Evolutionary conservation across 2,329 filamentous ascomycete genomes (phyloP), one percentile per base, ranked within the genome.

Genomic region (Rutstroemia sp.): DNA sequence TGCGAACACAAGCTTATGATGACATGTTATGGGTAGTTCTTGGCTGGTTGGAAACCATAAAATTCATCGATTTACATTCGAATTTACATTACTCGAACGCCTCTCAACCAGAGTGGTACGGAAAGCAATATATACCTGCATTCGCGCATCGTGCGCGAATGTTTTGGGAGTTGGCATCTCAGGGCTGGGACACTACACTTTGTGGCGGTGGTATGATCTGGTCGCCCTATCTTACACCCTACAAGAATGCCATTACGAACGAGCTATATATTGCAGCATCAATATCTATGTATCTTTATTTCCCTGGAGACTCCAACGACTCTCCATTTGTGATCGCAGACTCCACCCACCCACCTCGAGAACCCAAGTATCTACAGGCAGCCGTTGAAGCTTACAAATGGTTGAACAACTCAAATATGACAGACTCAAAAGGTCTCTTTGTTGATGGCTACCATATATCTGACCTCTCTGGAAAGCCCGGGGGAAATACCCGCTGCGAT

Each of bases 171-270:
- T 74, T 95, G 39, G 88, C 89, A 5, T 79, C 82, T 5, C 74
- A 78, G 10, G 90, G 92, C 5, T 97, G 92, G 90, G 88, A 95
- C 67, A 87, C 81, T 21, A 78, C 77, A 23, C 78, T 95, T 5
- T 97, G 92, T 65, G 81, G 80, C 4, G 92, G 92, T 21, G 92
- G 92, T 46, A 95, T 97, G 88, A 80, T 84, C 14, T 97, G 92
- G 92, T 95, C 88, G 63, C 89, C 89, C 2, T 81, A 82, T 38
- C 73, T 92, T 27, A 72, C 78, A 40, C 90, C 91, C 0, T 97
- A 96, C 75, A 97, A 96, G 69, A 97, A 97, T 67, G 90, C 92
- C 60, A 95, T 97, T 65, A 97, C 92, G 30, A 96, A 96, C 67
- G 84, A 96, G 69, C 80, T 96, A 1, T 96, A 82, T 73, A 89